A percentile compares a stretch with the other conserved stretches of the same genome.
phyloP scores from a whole-genome alignment of 495 filamentous ascomycete species.

The Penicillium turbatum region DNA sequence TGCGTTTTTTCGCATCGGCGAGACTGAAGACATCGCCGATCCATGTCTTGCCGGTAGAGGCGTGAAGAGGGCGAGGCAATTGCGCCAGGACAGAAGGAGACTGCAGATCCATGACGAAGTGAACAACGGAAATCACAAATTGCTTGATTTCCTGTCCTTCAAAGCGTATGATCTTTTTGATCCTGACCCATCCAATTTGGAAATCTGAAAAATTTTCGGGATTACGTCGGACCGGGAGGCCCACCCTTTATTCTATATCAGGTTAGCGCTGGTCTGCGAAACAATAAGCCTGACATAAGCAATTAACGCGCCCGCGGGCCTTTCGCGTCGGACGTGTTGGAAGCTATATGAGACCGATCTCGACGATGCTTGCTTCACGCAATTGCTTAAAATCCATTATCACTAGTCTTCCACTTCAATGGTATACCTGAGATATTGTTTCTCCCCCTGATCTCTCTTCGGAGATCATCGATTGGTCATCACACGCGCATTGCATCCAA shows the following conservation, averaged over 20 bases:
- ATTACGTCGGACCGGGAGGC: conserved; percentile 26
- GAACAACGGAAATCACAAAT: conserved; percentile 9
- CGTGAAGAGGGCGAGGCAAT: conserved; percentile 62
- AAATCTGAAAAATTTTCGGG: conserved; percentile 46
- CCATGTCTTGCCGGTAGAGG: conserved; percentile 53
- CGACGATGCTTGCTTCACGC: neutral
- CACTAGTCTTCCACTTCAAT: neutral
- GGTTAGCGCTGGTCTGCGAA: conserved; percentile 10
- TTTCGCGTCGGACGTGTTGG: conserved; percentile 28
- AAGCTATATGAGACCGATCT: conserved; percentile 2
- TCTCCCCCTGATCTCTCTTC: neutral
- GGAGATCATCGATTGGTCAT: conserved; percentile 8
- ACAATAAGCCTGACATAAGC: conserved; percentile 21
- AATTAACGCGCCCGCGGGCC: conserved; percentile 17
- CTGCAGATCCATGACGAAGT: conserved; percentile 40
- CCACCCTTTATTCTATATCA: conserved; percentile 9
- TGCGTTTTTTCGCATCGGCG: conserved; percentile 72
- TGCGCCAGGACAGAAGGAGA: conserved; percentile 56
- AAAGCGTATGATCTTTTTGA: conserved; percentile 17
- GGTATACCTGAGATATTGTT: neutral
- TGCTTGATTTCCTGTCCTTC: conserved; percentile 19
- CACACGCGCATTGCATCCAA: conserved; percentile 26
- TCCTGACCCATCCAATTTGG: conserved; percentile 26
- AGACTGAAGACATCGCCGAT: conserved; percentile 69
- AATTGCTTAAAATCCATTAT: neutral